Evolutionary conservation across 2,329 filamentous ascomycete species (phyloP), one percentile per base, ranked within the genome.

Genomic region (Aciculosporium take): DNA sequence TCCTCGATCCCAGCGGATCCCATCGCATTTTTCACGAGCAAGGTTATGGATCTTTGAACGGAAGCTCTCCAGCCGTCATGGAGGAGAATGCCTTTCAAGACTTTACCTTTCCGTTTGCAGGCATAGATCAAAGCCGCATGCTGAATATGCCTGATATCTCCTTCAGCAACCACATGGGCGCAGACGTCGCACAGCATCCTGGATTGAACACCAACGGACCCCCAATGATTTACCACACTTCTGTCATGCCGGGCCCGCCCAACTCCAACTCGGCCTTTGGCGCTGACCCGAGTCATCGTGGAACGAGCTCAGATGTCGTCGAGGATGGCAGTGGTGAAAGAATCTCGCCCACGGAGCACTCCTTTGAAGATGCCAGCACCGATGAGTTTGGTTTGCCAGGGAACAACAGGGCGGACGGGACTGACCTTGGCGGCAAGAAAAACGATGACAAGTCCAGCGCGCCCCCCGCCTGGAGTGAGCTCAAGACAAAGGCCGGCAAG

Each of bases 401-500:
- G 28, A 60, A 61, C 35, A 62, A 59, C 15, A 62, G 64, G 23
- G 63, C 61, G 27, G 73, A 77, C 50, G 67, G 68, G 12, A 69
- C 66, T n/a, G 74, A 77, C 40, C 52, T 71, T 18, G 69, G 67
- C 17, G 63, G 61, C 38, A 72, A 71, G 51, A 51, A 60, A 27
- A 77, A 73, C 53, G 73, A 76, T 39, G 71, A 75, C 45, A 78
- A 76, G 48, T 60, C 68, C 5, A 74, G 75, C 39, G 65, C 70
- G 7, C 65, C 72, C 7, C 78, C 81, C 12, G 68, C 79, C 12
- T 89, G 84, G 84, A 88, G 77, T 51, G 84, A 89, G 56, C 67
- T 88, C 48, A 89, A 89, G 60, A 89, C 84, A 3, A 89, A 89
- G 60, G 91, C 91, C 2, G 91, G 91, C 13, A 98, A 96, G 60